Evolutionary conservation across 441 rosid genomes (phyloP), one percentile per base, ranked within the genome.

Genomic region (Biscutella laevigata): DNA sequence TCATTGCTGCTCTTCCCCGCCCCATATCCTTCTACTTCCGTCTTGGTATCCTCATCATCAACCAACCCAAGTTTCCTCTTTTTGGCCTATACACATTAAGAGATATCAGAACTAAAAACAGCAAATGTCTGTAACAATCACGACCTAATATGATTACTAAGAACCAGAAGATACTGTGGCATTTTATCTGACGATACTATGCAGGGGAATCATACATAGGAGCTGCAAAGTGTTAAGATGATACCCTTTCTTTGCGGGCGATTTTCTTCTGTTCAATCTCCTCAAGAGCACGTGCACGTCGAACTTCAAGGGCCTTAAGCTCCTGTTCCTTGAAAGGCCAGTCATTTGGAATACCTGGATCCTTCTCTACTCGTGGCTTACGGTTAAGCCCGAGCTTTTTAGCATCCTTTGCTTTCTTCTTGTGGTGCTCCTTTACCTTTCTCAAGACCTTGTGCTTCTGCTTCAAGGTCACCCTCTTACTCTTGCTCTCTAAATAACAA

Each of bases 281-380:
- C 59, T 92, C 96, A 1, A 92, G 47, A 16, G 79, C 98, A 20
- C 91, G 87, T 46, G 95, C 88, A 15, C 96, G 77, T 20, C 98
- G 86, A 56, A 66, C 96, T 71, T 92, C 95, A 11, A 92, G 77
- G 14, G 95, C 92, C 73, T 86, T 84, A 21, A 92, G 95, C 78
- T 92, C 95, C 33, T 92, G 92, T 61, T 86, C 99, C 92, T 88
- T 88, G 66, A 81, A 88, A 32, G 99, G 99, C 97, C 94, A 92
- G 61, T 86, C 99, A 68, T 92, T 92, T 21, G 99, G 97, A 25
- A 92, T 92, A 47, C 97, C 97, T 21, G 95, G 99, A 56, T 92
- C 97, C 64, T 92, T 92, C 77, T 86, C 97, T 26, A 76, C 82
- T 71, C 73, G 84, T 11, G 61, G 53, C 58, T 76, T 86, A 0